Evolutionary conservation across 78 protist species (phyloP).

Genomic region (Creolimax fragrantissima): DNA sequence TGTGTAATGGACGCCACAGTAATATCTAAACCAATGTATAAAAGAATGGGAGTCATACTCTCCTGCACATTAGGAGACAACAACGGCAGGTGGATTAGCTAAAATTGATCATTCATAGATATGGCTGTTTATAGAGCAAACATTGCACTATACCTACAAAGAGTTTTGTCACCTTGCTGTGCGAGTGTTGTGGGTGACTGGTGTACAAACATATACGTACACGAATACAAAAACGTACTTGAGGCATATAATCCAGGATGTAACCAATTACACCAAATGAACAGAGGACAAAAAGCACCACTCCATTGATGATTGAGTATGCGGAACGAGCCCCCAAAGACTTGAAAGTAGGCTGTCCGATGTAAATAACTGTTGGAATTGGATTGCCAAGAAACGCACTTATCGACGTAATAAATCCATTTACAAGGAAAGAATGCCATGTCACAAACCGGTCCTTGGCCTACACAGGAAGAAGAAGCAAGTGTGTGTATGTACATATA

Average conservation of each 20-base stretch:
- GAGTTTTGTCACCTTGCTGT: too few species aligned
- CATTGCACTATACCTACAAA: too few species aligned
- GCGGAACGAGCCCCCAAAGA: neutral
- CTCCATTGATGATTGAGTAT: neutral
- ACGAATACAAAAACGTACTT: too few species aligned
- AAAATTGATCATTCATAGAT: too few species aligned
- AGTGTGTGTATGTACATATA: too few species aligned
- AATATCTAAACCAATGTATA: conserved; percentile 17
- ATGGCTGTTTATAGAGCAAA: too few species aligned
- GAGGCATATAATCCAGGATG: conserved; percentile 19
- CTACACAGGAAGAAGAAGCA: too few species aligned
- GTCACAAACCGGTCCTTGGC: neutral
- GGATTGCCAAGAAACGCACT: conserved; percentile 4
- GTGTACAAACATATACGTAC: too few species aligned
- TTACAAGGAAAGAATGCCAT: neutral
- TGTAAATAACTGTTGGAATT: neutral
- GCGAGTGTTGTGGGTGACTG: too few species aligned
- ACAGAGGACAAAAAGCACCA: conserved; percentile 2
- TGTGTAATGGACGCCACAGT: conserved; percentile 14
- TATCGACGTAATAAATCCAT: neutral
- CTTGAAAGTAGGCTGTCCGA: conserved; percentile 19
- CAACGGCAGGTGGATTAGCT: too few species aligned
- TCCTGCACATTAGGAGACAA: too few species aligned
- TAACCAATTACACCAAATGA: conserved; percentile 1
- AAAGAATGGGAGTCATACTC: conserved; percentile 4